These are phyloP conservation scores for Steccherinum ochraceum DNA, from an alignment of 768 basidiomycete species.

Conservation along the genomic window DNA sequence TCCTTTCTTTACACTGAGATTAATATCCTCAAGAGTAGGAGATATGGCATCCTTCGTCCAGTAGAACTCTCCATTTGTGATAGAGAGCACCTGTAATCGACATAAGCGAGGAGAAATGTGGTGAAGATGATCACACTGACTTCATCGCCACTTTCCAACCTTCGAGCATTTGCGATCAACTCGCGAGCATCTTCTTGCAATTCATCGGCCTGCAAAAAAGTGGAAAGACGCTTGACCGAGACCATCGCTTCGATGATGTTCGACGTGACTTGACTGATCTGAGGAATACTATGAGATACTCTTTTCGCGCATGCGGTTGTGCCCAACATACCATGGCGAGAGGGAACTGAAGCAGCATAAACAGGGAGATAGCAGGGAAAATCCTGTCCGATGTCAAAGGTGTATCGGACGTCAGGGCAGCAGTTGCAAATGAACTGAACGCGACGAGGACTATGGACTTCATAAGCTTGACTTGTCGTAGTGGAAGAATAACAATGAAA, in stretches of 20 bases:
- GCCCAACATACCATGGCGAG: slow-evolving; percentile 60
- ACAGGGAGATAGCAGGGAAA: slow-evolving; percentile 92
- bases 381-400: slow-evolving; percentile 88
- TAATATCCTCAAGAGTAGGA: slow-evolving; percentile 73
- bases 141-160: slow-evolving; percentile 53
- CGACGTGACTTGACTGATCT: slow-evolving; percentile 69
- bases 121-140: slow-evolving; percentile 26
- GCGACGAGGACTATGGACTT: slow-evolving; percentile 55
- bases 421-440: slow-evolving; percentile 76
- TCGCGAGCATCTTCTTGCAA: slow-evolving; percentile 74
- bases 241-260: slow-evolving; percentile 85
- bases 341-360: slow-evolving; percentile 84
- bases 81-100: slow-evolving; percentile 48
- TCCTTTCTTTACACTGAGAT: slow-evolving; percentile 70
- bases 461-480: too few species aligned
- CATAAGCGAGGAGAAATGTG: background rate
- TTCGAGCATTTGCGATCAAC: slow-evolving; percentile 31
- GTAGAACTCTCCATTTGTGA: slow-evolving; percentile 72
- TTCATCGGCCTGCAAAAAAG: slow-evolving; percentile 74
- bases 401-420: slow-evolving; percentile 49
- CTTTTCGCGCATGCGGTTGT: background rate
- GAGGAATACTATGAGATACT: slow-evolving; percentile 1
- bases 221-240: slow-evolving; percentile 70
- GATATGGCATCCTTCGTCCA: slow-evolving; percentile 58
- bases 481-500: background rate